Conservation (phyloP, 2,329 filamentous ascomycete species). For the Aspergillus pseudoviridinutans region DNA sequence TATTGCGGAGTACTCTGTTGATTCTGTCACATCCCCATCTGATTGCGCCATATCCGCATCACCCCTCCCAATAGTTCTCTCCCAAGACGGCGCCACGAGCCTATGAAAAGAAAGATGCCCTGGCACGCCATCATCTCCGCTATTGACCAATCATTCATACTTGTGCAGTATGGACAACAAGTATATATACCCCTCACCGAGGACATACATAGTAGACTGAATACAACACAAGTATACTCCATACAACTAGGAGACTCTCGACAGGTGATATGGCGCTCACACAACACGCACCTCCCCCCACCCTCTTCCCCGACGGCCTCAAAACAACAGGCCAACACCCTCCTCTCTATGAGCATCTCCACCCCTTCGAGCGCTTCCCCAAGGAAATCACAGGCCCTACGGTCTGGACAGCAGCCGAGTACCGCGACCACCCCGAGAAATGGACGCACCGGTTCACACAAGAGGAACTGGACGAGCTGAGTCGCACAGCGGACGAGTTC, state of each 20-base stretch:
- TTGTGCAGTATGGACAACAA: not conserved
- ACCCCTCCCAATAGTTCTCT: conserved; percentile 4
- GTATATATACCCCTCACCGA: conserved; percentile 1
- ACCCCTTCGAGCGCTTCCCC: conserved; percentile 67
- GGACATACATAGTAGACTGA: not conserved
- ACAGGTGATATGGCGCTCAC: conserved; percentile 27
- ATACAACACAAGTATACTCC: not conserved
- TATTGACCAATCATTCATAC: conserved; percentile 16
- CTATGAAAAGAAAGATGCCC: conserved; percentile 2
- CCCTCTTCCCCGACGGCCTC: conserved; percentile 60
- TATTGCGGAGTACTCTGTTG: too few species aligned
- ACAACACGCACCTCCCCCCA: conserved; percentile 29
- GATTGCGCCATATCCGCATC: conserved; percentile 27
- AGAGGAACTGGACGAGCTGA: conserved; percentile 65
- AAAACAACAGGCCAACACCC: conserved; percentile 69
- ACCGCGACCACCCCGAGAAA: conserved; percentile 57
- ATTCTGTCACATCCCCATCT: conserved; percentile 20
- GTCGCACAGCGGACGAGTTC: conserved; percentile 64
- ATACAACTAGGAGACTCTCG: too few species aligned
- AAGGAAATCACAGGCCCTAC: conserved; percentile 67
- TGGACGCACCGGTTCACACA: conserved; percentile 70
- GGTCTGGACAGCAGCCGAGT: conserved; percentile 67
- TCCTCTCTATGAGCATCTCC: conserved; percentile 62
- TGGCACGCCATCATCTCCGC: conserved; percentile 30
- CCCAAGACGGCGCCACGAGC: conserved; percentile 3